Evolutionary conservation across 768 basidiomycete genomes (phyloP), one percentile per base, ranked within the genome.

Genomic region (Antrodiella citrinella): DNA sequence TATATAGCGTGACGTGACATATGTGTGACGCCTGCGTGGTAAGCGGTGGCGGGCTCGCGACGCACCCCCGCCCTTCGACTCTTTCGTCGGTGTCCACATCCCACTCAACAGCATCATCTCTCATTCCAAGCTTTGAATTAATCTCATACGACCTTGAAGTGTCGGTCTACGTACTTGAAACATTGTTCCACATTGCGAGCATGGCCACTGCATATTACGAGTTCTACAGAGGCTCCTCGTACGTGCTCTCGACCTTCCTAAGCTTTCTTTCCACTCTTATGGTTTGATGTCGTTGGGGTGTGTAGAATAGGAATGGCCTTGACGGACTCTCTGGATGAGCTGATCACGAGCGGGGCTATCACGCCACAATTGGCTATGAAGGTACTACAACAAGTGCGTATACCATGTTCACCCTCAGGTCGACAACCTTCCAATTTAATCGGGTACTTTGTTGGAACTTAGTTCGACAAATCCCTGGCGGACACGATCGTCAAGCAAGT

Each of bases 281-380:
- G 7, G 30, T 35, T 35, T 35, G 7, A 15, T 35, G 7, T 35
- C n/a, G 15, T 41, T 47, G 47, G 30, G 42, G 45, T n/a, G 23
- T 23, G 49, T 64, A 98, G 96, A 57, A 91, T 98, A 67, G 96
- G 96, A 47, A 91, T 93, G 79, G 92, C 95, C 47, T 76, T 99
- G 47, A 95, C 94, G 12, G 96, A 99, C 73, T 93, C 95, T 57
- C 81, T 99, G 59, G 96, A 99, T 71, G 95, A 98, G 70, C 80
- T 99, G 57, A 97, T 99, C 60, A 95, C 93, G 43, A 88, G 86
- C 62, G 95, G 95, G 2, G 83, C 90, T 45, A 99, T 99, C 61
- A 95, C 93, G 18, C 95, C 95, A 11, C 95, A 98, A 70, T 68
- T 98, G 58, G 96, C 95, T n/a, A 91, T 97, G 86, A 91, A 95